phyloP scores from a whole-genome alignment of 495 filamentous ascomycete species.

The Podospora pseudoanserina region DNA sequence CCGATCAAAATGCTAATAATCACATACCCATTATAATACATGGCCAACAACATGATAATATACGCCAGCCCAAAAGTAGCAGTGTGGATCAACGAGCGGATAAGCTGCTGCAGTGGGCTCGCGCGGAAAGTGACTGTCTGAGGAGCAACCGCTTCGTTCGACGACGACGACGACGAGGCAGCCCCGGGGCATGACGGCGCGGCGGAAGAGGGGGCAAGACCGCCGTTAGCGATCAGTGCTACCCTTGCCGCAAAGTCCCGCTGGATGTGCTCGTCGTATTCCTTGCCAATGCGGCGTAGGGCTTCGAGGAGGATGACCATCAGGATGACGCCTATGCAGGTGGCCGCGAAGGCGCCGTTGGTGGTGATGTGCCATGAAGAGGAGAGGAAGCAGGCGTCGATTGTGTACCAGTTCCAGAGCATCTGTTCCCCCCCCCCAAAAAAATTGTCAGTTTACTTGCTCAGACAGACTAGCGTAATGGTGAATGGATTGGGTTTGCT shows the following conservation, averaged over 20 bases:
- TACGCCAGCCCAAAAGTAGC: constrained; percentile 53
- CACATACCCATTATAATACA: constrained; percentile 56
- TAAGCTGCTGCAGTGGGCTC: constrained; percentile 44
- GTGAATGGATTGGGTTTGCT: neutral
- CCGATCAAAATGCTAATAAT: constrained; percentile 57
- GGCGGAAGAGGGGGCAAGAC: neutral
- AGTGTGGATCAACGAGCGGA: constrained; percentile 48
- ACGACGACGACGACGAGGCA: neutral
- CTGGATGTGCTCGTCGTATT: constrained; percentile 51
- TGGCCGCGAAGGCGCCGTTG: constrained; percentile 50
- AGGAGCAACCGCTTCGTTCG: neutral
- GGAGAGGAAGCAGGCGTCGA: constrained; percentile 51
- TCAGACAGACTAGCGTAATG: too few species aligned
- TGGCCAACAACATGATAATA: constrained; percentile 55
- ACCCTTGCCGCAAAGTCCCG: constrained; percentile 36
- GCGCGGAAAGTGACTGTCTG: constrained; percentile 42
- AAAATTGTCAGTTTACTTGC: neutral
- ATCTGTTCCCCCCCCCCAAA: constrained; percentile 35
- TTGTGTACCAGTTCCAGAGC: constrained; percentile 58
- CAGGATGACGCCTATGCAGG: constrained; percentile 56
- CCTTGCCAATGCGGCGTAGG: constrained; percentile 49
- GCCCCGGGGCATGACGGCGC: neutral
- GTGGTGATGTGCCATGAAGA: constrained; percentile 46
- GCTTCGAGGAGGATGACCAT: constrained; percentile 52
- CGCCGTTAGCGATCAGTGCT: constrained; percentile 13